Percentiles rank a stretch among this genome's conserved stretches.
Conservation (phyloP, 148 eudicot species). For the Salicornia ramosissima region DNA sequence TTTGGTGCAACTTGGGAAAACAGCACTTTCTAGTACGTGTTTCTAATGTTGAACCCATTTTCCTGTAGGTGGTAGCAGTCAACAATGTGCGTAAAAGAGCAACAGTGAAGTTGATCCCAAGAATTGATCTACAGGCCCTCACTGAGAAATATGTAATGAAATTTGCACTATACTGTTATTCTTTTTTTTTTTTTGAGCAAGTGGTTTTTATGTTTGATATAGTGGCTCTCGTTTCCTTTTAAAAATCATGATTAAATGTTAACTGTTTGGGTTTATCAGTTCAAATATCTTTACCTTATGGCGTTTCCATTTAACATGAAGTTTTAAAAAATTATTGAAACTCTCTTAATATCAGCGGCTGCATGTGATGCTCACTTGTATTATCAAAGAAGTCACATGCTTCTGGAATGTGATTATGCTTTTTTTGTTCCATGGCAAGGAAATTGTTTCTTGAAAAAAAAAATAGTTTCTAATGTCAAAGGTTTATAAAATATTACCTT, state of each 20-base stretch:
- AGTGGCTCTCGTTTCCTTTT: not conserved
- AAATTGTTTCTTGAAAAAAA: too few relatives aligned
- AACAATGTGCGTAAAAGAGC: constrained; percentile 63
- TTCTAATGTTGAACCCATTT: constrained; percentile 6
- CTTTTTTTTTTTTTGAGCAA: not conserved
- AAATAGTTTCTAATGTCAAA: too few relatives aligned
- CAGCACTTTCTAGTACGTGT: constrained; percentile 13
- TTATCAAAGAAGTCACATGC: not conserved
- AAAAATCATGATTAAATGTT: not conserved
- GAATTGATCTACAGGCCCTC: constrained; percentile 81
- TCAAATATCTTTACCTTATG: not conserved
- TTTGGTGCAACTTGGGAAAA: not conserved
- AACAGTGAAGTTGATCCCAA: constrained; percentile 86
- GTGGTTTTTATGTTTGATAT: not conserved
- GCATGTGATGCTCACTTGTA: not conserved
- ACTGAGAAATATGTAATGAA: constrained; percentile 73
- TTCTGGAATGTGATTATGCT: not conserved
- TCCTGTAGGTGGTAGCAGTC: constrained; percentile 62
- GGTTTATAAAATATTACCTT: not conserved
- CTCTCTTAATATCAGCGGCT: not conserved
- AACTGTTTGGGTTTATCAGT: not conserved
- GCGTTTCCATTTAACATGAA: not conserved
- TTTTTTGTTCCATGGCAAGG: not conserved
- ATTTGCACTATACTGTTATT: not conserved
- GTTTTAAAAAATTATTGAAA: not conserved